These are phyloP conservation scores for Pyrenochaeta sp. DNA, from an alignment of 2,329 filamentous ascomycete genomes.

Conservation along the genomic window DNA sequence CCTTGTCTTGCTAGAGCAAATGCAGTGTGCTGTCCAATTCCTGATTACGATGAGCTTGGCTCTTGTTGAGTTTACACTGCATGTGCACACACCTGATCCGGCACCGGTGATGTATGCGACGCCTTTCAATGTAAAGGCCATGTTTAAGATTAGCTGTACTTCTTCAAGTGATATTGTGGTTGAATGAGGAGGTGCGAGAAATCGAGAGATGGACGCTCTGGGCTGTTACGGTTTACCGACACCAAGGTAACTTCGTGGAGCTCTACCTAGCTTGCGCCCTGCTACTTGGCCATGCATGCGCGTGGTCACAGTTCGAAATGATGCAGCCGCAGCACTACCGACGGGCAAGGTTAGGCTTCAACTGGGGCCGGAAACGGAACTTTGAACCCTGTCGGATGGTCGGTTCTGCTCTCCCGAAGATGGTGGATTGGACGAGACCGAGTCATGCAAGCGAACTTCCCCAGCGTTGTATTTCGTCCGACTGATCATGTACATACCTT, in stretches of 20 bases:
- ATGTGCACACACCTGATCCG: conserved; percentile 50
- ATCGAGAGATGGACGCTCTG: not conserved
- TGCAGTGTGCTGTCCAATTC: conserved; percentile 59
- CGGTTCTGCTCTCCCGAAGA: conserved; percentile 10
- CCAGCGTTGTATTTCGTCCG: no score
- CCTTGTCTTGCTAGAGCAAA: conserved; percentile 59
- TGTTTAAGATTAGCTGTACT: no score
- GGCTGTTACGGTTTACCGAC: no score
- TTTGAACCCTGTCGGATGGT: not conserved
- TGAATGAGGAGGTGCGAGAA: not conserved
- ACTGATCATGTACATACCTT: no score
- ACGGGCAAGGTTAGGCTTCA: no score
- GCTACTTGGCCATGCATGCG: not conserved
- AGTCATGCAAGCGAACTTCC: conserved; percentile 3
- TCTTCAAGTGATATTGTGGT: no score
- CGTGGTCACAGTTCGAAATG: not conserved
- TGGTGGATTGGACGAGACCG: not conserved
- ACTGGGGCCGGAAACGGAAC: not conserved
- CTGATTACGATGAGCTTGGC: conserved; percentile 35
- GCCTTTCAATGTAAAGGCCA: conserved; percentile 53
- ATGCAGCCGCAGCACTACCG: not conserved
- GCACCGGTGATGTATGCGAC: conserved; percentile 60
- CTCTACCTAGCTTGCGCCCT: not conserved
- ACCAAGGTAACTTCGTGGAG: not conserved
- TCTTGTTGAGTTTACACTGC: not conserved